Base-by-base conservation (phyloP, 2,329 filamentous ascomycete species). In the Rosellinia necatrix region DNA sequence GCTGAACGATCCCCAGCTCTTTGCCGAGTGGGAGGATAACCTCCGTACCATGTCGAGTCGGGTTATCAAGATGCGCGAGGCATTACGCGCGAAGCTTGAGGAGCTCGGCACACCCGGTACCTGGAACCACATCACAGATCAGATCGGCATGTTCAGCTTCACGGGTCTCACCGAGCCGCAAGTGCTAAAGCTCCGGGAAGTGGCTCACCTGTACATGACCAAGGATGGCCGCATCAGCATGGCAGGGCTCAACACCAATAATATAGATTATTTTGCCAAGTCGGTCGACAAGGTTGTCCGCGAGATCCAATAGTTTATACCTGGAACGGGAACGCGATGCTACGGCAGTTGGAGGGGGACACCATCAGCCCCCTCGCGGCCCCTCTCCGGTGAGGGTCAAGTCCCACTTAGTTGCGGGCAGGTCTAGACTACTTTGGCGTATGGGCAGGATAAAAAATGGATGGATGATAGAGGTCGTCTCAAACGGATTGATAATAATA, bases 131-230 rank as follows among this genome's bases (percentile, higher is more conserved):
- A 96, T 99, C 72, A 97, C 92, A 13, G 90, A 96, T 68, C 94
- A 99, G 82, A 99, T 99, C 71, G 94, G 94, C 78, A 99, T 99
- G 94, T 99, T 99, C 78, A 93, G 88, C 74, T 99, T 96, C 74
- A 96, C 91, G 1, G 91, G 91, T 10, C 76, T 96, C 71, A 83
- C 74, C 10, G 89, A 92, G 76, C 71, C 83, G 60, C 90, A 94
- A 72, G 90, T 93, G 6, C 66, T 82, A 65, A 86, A 84, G 75
- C 77, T 94, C 59, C 82, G 87, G 49, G 79, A 85, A 59, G 83
- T 90, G 47, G 84, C 80, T 57, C 90, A 94, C 73, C 81, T 94
- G 50, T 94, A 94, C 77, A 92, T 93, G 84, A 97, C 93, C 64
- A 97, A 97, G 84, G 99, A 99, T 71, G 94, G 94, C 19, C 89